These are phyloP conservation scores for Trichophyton simii DNA, from an alignment of 2,329 filamentous ascomycete genomes.

Conservation along the genomic window DNA sequence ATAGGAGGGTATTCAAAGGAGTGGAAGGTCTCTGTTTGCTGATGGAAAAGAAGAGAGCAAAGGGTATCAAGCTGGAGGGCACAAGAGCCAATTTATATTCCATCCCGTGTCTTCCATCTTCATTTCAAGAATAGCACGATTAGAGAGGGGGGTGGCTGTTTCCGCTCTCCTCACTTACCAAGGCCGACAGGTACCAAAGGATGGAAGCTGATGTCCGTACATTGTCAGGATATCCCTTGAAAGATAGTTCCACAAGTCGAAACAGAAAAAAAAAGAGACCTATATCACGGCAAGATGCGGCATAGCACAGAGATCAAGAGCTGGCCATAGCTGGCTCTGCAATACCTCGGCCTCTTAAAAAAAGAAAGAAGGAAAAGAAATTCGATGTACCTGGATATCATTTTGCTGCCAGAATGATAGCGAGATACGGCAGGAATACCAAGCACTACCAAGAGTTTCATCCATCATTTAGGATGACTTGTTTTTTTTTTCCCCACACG, in stretches of 20 bases:
- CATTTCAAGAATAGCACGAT: not conserved
- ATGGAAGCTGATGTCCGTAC: not conserved
- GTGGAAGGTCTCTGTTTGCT: not conserved
- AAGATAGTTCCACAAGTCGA: not conserved
- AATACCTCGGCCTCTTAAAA: not conserved
- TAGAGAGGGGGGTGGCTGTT: not conserved
- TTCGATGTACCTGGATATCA: not conserved
- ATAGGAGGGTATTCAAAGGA: not conserved
- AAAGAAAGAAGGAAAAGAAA: not conserved
- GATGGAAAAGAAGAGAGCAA: not conserved
- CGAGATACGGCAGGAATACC: not conserved
- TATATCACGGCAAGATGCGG: not conserved
- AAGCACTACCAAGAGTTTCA: slow-evolving; percentile 2
- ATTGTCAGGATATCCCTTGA: slow-evolving; percentile 1
- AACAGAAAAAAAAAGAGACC: not conserved
- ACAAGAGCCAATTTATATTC: not conserved
- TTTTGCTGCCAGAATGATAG: not conserved
- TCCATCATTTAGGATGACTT: not conserved
- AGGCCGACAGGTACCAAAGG: not conserved
- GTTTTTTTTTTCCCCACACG: not conserved
- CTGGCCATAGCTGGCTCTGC: not conserved
- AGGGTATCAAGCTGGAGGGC: not conserved
- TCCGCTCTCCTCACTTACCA: not conserved
- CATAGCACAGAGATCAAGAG: not conserved
- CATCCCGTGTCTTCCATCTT: not conserved